Evolutionary conservation across 2,329 filamentous ascomycete genomes (phyloP).

Genomic region (Truncatella angustata): DNA sequence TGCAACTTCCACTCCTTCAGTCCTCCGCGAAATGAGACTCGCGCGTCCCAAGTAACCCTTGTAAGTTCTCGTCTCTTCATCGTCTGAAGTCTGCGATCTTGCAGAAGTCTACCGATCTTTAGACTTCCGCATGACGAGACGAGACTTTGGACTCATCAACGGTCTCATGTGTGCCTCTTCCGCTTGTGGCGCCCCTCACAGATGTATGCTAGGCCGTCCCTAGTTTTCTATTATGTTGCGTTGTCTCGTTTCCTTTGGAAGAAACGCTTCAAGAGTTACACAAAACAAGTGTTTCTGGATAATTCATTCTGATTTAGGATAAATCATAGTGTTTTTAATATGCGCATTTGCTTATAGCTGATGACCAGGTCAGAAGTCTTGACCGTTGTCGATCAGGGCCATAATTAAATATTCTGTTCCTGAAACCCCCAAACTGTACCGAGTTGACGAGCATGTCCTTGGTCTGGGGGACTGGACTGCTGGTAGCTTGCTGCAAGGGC

Average conservation of each 20-base stretch:
- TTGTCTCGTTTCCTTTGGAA: background rate
- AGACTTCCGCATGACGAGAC: background rate
- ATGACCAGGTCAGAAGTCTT: background rate
- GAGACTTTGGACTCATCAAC: background rate
- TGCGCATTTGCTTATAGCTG: slow-evolving; percentile 1
- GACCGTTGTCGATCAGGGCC: slow-evolving; percentile 3
- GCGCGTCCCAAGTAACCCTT: background rate
- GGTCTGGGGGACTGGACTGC: no score
- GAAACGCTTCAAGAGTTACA: background rate
- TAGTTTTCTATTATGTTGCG: background rate
- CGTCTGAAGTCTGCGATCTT: slow-evolving; percentile 7
- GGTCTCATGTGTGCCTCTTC: background rate
- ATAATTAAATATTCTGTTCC: background rate
- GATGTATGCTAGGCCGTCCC: background rate
- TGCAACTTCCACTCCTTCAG: background rate
- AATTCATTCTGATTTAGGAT: slow-evolving; percentile 4
- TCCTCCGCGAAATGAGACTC: background rate
- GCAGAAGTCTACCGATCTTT: background rate
- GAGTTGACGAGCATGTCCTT: no score
- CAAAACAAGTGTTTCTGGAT: background rate
- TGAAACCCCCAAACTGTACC: no score
- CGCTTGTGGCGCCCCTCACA: background rate
- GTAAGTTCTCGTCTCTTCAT: background rate
- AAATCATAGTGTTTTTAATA: background rate
- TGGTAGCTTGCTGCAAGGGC: background rate